These are phyloP conservation scores for Onygenales sp. DNA, from an alignment of 2,329 filamentous ascomycete species.

Conservation along the genomic window DNA sequence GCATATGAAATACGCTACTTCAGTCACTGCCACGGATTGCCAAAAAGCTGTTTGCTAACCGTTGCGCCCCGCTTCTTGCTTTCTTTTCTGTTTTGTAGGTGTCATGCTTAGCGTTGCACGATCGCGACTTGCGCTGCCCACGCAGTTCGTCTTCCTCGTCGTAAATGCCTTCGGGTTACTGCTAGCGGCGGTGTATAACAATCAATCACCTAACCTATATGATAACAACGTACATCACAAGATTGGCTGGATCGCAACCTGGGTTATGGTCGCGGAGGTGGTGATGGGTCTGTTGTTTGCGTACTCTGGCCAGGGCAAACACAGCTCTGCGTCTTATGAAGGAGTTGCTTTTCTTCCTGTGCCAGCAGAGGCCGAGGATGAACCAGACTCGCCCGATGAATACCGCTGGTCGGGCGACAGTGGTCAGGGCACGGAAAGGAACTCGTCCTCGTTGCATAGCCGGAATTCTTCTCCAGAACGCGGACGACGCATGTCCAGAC, in stretches of 20 bases:
- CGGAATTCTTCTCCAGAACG: constrained; percentile 53
- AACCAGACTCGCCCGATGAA: constrained; percentile 26
- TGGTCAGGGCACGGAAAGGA: constrained; percentile 63
- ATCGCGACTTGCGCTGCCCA: constrained; percentile 61
- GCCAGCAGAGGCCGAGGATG: constrained; percentile 46
- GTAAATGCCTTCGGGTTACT: constrained; percentile 56
- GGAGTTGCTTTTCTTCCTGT: constrained; percentile 54
- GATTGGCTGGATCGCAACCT: constrained; percentile 74
- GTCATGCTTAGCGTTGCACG: constrained; percentile 78
- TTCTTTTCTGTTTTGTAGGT: constrained; percentile 37
- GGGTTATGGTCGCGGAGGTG: constrained; percentile 60
- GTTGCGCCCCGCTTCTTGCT: constrained; percentile 2
- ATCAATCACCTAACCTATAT: constrained; percentile 75
- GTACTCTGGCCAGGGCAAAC: constrained; percentile 42
- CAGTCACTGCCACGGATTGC: neutral
- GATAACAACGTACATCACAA: constrained; percentile 81
- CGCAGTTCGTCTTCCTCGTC: constrained; percentile 59
- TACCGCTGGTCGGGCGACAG: constrained; percentile 61
- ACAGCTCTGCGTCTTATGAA: constrained; percentile 32
- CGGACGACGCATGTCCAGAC: constrained; percentile 31
- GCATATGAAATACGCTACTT: constrained; percentile 19
- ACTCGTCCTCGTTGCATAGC: constrained; percentile 57
- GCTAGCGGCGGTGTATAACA: constrained; percentile 63
- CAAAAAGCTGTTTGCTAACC: constrained; percentile 1
- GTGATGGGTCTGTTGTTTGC: constrained; percentile 56